These are phyloP conservation scores for Fraxinus cuspidata DNA, from an alignment of 257 asterid genomes.

Conservation along the genomic window DNA sequence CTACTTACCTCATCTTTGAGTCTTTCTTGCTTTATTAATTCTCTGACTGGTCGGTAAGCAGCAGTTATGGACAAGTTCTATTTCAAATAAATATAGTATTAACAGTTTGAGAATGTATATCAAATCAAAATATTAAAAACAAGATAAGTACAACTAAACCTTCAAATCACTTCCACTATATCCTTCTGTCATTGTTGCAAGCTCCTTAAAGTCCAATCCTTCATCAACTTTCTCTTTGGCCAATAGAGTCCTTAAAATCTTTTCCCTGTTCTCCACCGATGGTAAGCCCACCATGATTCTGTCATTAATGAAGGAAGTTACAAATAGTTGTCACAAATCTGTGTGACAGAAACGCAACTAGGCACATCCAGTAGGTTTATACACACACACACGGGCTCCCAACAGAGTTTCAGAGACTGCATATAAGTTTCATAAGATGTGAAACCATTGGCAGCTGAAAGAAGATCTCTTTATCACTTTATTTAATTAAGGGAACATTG, in stretches of 20 bases:
- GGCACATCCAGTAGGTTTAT: neutral
- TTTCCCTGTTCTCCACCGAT: slow-evolving; percentile 64
- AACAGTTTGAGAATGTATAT: slow-evolving; percentile 5
- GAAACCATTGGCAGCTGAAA: neutral
- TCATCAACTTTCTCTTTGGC: slow-evolving; percentile 70
- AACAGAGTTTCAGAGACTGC: neutral
- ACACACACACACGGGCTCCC: neutral
- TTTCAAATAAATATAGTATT: slow-evolving; percentile 13
- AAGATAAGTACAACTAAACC: slow-evolving; percentile 41
- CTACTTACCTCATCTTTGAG: slow-evolving; percentile 48
- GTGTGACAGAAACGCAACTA: neutral
- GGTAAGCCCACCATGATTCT: slow-evolving; percentile 92
- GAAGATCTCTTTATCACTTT: neutral
- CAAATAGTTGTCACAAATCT: slow-evolving; percentile 9
- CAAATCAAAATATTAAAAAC: slow-evolving; percentile 4
- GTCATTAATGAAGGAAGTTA: slow-evolving; percentile 16
- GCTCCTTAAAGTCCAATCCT: slow-evolving; percentile 59
- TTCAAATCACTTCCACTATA: slow-evolving; percentile 86
- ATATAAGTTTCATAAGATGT: neutral
- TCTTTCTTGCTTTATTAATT: slow-evolving; percentile 73
- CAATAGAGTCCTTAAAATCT: slow-evolving; percentile 65
- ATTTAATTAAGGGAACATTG: neutral
- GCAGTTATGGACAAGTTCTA: slow-evolving; percentile 88
- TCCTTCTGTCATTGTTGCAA: slow-evolving; percentile 83
- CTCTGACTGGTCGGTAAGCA: slow-evolving; percentile 91